phyloP scores from a whole-genome alignment of 2,329 filamentous ascomycete species.

The Beauveria varroae region DNA sequence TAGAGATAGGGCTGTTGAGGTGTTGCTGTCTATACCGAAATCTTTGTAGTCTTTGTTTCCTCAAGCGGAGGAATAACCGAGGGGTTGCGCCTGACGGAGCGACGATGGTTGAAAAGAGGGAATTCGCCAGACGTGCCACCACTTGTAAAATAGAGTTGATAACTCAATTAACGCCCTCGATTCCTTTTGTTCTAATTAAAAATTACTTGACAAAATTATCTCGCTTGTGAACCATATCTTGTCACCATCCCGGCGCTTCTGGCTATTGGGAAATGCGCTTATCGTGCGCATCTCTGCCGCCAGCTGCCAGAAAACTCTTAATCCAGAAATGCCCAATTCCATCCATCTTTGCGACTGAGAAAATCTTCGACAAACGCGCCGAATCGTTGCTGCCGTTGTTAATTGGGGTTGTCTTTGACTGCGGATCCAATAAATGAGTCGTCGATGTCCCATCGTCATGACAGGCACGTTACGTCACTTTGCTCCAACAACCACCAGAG shows the following conservation, averaged over 20 bases:
- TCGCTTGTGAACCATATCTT: neutral
- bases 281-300: neutral
- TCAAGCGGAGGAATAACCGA: slow-evolving; percentile 37
- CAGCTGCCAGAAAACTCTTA: neutral
- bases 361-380: neutral
- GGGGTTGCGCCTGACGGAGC: slow-evolving; percentile 41
- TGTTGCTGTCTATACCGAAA: slow-evolving; percentile 41
- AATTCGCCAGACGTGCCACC: slow-evolving; percentile 42
- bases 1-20: slow-evolving; percentile 27
- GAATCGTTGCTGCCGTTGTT: neutral
- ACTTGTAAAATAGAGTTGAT: slow-evolving; percentile 58
- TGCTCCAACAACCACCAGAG: neutral
- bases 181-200: slow-evolving; percentile 44
- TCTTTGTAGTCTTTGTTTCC: slow-evolving; percentile 35
- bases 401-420: no score
- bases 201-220: slow-evolving; percentile 15
- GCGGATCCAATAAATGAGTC: neutral
- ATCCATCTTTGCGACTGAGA: neutral
- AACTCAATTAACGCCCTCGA: slow-evolving; percentile 54
- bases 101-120: slow-evolving; percentile 34
- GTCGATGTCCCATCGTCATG: neutral
- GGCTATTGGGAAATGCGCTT: neutral
- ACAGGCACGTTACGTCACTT: neutral
- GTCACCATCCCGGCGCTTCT: neutral
- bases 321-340: neutral